A percentile compares a stretch with the other conserved stretches of the same genome.
Evolutionary conservation across 1,284 basidiomycete species (phyloP).

Genomic region (Vanrija sp.): DNA sequence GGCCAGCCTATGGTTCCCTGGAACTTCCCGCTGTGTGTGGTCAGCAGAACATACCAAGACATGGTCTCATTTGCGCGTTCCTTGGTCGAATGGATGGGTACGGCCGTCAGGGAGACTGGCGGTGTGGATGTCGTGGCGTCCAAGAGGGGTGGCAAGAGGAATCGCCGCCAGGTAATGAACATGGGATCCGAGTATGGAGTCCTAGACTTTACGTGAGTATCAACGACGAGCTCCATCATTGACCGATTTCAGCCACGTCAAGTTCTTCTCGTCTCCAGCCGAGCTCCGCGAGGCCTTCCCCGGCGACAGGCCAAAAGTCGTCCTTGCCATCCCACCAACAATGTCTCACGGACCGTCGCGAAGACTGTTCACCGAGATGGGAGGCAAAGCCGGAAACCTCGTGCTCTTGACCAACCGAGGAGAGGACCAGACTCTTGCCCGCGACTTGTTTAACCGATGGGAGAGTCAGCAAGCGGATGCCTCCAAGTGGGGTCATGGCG

Average conservation of each 20-base stretch:
- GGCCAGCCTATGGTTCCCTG: conserved; percentile 44
- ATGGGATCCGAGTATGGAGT: conserved; percentile 39
- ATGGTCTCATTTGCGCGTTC: conserved; percentile 91
- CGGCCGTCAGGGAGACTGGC: conserved; percentile 83
- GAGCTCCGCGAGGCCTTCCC: conserved; percentile 77
- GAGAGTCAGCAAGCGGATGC: conserved; percentile 59
- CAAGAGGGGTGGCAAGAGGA: conserved; percentile 57
- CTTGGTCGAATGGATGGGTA: conserved; percentile 99
- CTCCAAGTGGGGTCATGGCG: conserved; percentile 71
- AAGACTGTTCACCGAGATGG: conserved; percentile 77
- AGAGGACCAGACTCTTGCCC: conserved; percentile 74
- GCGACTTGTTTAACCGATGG: conserved; percentile 81
- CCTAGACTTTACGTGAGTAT: conserved; percentile 47
- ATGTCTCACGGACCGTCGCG: conserved; percentile 91
- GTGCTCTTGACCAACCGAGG: conserved; percentile 73
- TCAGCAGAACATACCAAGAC: conserved; percentile 84
- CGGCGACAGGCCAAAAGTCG: conserved; percentile 81
- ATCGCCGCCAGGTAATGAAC: conserved; percentile 14
- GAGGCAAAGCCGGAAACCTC: conserved; percentile 72
- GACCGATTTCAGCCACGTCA: conserved; percentile 63
- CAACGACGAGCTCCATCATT: not conserved
- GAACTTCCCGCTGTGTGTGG: conserved; percentile 76
- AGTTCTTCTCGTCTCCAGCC: conserved; percentile 80
- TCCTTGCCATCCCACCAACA: conserved; percentile 86
- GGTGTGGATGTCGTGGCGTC: conserved; percentile 63